These are phyloP conservation scores for Trichoderma gamsii DNA, from an alignment of 495 filamentous ascomycete genomes.

Conservation along the genomic window DNA sequence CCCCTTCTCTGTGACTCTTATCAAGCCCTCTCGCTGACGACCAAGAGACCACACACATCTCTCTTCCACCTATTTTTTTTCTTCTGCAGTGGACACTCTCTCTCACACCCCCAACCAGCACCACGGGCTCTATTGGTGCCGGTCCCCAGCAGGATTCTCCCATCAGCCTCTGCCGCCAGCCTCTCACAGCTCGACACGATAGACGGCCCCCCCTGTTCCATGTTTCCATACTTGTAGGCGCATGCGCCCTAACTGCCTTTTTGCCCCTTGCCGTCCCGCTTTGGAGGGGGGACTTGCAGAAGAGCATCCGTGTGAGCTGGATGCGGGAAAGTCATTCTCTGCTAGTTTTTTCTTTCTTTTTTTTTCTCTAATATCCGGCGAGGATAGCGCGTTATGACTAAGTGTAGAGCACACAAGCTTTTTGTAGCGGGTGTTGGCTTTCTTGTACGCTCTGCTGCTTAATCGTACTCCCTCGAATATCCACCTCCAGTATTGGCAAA, in stretches of 20 bases:
- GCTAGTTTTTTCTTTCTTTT: not conserved
- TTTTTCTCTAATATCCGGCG: not conserved
- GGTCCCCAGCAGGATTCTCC: slow-evolving; percentile 11
- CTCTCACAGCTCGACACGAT: slow-evolving; percentile 13
- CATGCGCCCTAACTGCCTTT: slow-evolving; percentile 5
- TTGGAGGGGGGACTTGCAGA: slow-evolving; percentile 1
- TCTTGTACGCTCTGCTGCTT: not conserved
- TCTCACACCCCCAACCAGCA: not conserved
- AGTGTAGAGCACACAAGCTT: not conserved
- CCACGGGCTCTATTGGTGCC: not conserved
- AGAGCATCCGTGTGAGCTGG: not conserved
- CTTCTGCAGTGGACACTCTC: not conserved
- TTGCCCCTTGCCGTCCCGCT: slow-evolving; percentile 8
- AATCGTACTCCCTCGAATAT: not conserved
- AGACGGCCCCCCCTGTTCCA: slow-evolving; percentile 9
- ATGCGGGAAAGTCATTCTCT: not conserved
- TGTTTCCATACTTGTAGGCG: slow-evolving; percentile 7
- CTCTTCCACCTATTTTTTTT: not conserved
- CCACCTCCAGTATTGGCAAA: not conserved
- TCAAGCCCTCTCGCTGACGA: not conserved
- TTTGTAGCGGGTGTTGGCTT: not conserved
- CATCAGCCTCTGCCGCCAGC: slow-evolving; percentile 11
- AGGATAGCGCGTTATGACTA: not conserved
- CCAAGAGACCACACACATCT: not conserved
- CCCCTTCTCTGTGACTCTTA: not conserved